phyloP scores from a whole-genome alignment of 1,284 basidiomycete genomes.

The Moesziomyces globuligerus region DNA sequence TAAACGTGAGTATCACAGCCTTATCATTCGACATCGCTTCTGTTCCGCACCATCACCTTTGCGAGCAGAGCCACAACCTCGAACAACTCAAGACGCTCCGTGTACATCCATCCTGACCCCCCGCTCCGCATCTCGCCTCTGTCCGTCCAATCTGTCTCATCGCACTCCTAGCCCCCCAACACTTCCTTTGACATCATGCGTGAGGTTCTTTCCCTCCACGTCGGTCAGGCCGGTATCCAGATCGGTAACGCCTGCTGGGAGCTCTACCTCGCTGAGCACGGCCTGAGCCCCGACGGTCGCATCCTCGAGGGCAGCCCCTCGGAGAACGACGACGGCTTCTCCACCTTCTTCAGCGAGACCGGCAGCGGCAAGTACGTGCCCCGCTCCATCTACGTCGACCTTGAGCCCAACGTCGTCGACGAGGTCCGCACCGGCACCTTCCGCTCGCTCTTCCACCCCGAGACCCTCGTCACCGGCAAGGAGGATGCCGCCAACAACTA shows the following conservation, averaged over 20 bases:
- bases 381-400: constrained; percentile 92
- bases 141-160: too few species aligned
- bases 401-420: constrained; percentile 95
- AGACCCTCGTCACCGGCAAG: constrained; percentile 98
- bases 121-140: too few species aligned
- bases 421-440: constrained; percentile 95
- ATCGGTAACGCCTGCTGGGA: constrained; percentile 75
- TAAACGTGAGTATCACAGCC: constrained; percentile 35
- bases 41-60: too few species aligned
- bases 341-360: constrained; percentile 77
- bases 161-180: constrained; percentile 11
- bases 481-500: constrained; percentile 99
- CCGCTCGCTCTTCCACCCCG: constrained; percentile 95
- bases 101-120: too few species aligned
- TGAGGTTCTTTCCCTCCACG: constrained; percentile 89
- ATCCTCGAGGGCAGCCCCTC: constrained; percentile 75
- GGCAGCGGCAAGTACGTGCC: constrained; percentile 82
- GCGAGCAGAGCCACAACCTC: background rate
- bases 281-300: constrained; percentile 72
- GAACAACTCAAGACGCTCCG: too few species aligned
- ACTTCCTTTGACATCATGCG: constrained; percentile 45
- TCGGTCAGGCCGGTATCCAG: constrained; percentile 95
- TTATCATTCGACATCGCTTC: too few species aligned
- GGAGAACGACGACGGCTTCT: constrained; percentile 87
- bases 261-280: constrained; percentile 97